Percentiles rank a stretch among this genome's conserved stretches.
Evolutionary conservation across 2,329 filamentous ascomycete genomes (phyloP).

Genomic region (Claviceps sp.): DNA sequence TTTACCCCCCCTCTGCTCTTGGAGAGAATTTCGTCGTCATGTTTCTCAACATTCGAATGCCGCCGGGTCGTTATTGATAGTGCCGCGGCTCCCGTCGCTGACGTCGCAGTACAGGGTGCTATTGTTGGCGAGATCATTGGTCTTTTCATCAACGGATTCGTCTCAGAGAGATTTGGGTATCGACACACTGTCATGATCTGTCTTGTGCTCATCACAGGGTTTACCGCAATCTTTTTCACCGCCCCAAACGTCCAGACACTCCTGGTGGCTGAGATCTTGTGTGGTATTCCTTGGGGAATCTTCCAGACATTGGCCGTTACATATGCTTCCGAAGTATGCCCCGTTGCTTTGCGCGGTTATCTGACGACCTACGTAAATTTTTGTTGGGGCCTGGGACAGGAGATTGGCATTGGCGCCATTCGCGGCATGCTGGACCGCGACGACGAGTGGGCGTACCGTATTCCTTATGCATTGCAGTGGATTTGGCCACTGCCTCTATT

Average conservation of each 20-base stretch:
- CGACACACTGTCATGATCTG: constrained; percentile 49
- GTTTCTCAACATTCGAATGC: not conserved
- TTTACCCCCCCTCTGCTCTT: not conserved
- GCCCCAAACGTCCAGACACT: constrained; percentile 45
- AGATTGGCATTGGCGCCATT: constrained; percentile 62
- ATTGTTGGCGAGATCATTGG: constrained; percentile 49
- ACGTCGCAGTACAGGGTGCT: constrained; percentile 9
- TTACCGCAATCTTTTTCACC: constrained; percentile 53
- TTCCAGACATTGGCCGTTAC: constrained; percentile 47
- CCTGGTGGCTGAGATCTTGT: constrained; percentile 48
- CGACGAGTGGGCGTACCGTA: constrained; percentile 57
- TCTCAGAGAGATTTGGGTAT: constrained; percentile 56
- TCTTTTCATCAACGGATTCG: constrained; percentile 49
- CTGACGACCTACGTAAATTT: constrained; percentile 65
- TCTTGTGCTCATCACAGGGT: constrained; percentile 38
- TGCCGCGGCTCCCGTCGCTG: not conserved
- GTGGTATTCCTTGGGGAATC: constrained; percentile 49
- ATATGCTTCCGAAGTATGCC: constrained; percentile 61
- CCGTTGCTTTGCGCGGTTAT: constrained; percentile 56
- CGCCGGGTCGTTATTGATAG: not conserved
- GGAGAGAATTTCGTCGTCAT: not conserved
- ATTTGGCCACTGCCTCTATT: constrained; percentile 61
- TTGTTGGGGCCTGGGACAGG: constrained; percentile 65
- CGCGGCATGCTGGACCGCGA: constrained; percentile 50
- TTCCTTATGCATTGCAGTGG: constrained; percentile 64